Base-by-base conservation (phyloP, 1,139 yeast species). In the Kurtzmaniella quercitrusa region DNA sequence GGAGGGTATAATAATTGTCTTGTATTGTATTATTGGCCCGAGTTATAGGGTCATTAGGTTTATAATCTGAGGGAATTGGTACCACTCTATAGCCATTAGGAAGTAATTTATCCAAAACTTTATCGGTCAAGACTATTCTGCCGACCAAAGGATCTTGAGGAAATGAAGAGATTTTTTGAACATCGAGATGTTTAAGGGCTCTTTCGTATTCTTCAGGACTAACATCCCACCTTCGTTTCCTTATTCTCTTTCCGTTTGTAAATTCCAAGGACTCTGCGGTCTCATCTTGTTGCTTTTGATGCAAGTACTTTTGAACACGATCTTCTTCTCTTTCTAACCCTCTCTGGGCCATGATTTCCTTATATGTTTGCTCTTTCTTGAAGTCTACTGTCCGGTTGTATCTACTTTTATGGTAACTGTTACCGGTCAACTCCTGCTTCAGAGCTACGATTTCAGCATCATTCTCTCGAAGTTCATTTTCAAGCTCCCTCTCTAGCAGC, bases 51-150 rank as follows among this genome's bases (percentile, higher is more conserved):
- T 51, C 60, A 39, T 48, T 50, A 10, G 75, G 81, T 29, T 60
- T 58, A 52, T 70, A 79, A 29, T 66, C 73, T 6, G 62, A 59
- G 0, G 90, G 88, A 1, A 75, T 73, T 1, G 63, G 57, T 0
- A 77, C 64, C 36, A 71, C 64, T 33, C 59, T 63, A 51, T 77
- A 83, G 0, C 85, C 86, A 9, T 60, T 49, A 0, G 89, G 90
- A 31, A 84, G 61, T 7, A 83, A 57, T 43, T 65, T 62, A 46
- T 80, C 76, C 12, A 83, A 62, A 19, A 73, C 65, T 23, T 66
- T 76, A 48, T 76, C 77, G 0, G 81, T 70, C 25, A 81, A 58
- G 0, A 73, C 69, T 4, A 78, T 63, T 1, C 81, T 77, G 45
- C 67, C 62, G 12, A 74, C 63, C 27, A 16, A 11, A 16, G 39